Percentiles rank a stretch among this genome's conserved stretches.
Conservation (phyloP, 768 basidiomycete genomes). For the Phaeotremella skinneri region DNA sequence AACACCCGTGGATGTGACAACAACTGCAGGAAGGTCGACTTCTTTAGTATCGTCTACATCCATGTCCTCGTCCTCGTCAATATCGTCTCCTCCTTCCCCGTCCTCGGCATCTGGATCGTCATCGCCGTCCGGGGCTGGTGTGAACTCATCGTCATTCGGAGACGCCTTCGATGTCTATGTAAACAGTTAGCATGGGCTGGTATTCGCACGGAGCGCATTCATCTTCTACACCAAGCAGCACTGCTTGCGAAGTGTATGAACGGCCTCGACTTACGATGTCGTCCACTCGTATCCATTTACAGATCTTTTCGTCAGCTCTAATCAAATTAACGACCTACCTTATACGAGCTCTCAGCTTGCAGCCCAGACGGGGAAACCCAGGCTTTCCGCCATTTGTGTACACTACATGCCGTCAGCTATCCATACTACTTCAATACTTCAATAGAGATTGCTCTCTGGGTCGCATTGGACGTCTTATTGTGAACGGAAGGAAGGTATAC, state of each 20-base stretch:
- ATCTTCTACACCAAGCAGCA: background rate
- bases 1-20: background rate
- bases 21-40: conserved; percentile 5
- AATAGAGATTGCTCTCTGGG: too few species aligned
- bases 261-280: conserved; percentile 12
- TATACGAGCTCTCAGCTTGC: conserved; percentile 42
- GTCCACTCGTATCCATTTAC: conserved; percentile 41
- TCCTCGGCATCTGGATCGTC: conserved; percentile 25
- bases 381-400: conserved; percentile 43
- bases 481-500: background rate
- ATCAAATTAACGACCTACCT: conserved; percentile 20
- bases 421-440: too few species aligned
- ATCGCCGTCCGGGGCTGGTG: conserved; percentile 19
- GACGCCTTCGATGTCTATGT: conserved; percentile 6
- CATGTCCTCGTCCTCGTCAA: conserved; percentile 17
- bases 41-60: conserved; percentile 28
- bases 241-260: background rate
- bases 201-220: background rate
- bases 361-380: conserved; percentile 43
- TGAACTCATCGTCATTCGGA: conserved; percentile 8
- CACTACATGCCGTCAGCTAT: too few species aligned
- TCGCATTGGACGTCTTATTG: too few species aligned
- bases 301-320: conserved; percentile 26
- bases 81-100: conserved; percentile 17
- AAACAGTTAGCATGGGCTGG: too few species aligned